Conservation (phyloP, 2,329 filamentous ascomycete species). For the Xylaria sp. region DNA sequence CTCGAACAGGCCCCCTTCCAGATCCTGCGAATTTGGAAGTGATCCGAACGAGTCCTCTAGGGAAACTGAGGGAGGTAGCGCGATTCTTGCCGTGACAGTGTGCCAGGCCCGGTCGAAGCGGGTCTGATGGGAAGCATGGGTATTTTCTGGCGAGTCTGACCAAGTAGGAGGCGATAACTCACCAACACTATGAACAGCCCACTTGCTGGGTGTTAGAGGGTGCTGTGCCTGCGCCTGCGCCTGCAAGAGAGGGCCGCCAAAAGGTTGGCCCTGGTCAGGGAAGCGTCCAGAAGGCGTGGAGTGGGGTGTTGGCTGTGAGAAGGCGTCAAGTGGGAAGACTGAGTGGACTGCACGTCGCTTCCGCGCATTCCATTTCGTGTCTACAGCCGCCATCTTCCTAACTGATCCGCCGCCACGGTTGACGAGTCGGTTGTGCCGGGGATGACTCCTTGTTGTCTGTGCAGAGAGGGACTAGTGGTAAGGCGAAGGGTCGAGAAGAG, state of each 20-base stretch:
- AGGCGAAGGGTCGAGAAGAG: background rate
- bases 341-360: constrained; percentile 59
- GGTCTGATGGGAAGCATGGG: constrained; percentile 55
- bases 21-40: constrained; percentile 48
- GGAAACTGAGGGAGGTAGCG: constrained; percentile 60
- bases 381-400: constrained; percentile 37
- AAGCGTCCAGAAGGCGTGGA: constrained; percentile 47
- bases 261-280: constrained; percentile 51
- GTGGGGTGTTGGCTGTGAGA: constrained; percentile 55
- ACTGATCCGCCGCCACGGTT: background rate
- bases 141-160: constrained; percentile 33
- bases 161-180: constrained; percentile 29
- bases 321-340: constrained; percentile 57
- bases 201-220: constrained; percentile 29
- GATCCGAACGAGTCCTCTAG: constrained; percentile 60
- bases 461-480: constrained; percentile 4
- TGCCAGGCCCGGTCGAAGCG: constrained; percentile 68
- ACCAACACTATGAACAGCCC: constrained; percentile 33
- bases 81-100: constrained; percentile 61
- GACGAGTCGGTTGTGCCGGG: background rate
- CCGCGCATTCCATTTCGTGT: constrained; percentile 53
- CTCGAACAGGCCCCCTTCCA: constrained; percentile 52
- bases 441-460: background rate
- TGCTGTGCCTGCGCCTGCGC: constrained; percentile 23
- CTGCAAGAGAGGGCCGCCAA: constrained; percentile 52